Conservation (phyloP, 176 grass and related monocot genomes). For the sorghum (Sorghum bicolor) region DNA sequence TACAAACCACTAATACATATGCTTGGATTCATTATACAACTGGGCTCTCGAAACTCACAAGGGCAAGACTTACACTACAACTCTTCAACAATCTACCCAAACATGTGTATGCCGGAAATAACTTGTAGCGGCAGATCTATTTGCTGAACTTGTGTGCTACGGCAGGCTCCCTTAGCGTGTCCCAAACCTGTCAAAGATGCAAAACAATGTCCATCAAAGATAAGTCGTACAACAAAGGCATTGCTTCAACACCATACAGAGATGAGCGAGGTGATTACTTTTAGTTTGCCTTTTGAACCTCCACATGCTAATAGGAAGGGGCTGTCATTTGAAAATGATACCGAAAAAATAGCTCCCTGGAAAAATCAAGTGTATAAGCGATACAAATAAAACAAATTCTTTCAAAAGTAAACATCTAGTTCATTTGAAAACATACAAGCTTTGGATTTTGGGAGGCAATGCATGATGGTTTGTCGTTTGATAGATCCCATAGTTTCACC, state of each 20-base stretch:
- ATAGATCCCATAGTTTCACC: constrained; percentile 79
- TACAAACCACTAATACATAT: background rate
- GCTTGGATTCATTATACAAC: constrained; percentile 11
- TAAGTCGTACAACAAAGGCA: background rate
- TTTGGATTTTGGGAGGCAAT: constrained; percentile 50
- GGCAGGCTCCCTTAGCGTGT: constrained; percentile 40
- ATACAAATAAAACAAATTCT: background rate
- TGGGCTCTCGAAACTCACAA: background rate
- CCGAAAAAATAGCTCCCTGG: constrained; percentile 63
- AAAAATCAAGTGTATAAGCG: background rate
- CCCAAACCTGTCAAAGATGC: constrained; percentile 48
- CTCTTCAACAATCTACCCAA: background rate
- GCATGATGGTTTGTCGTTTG: constrained; percentile 56
- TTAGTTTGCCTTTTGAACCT: constrained; percentile 68
- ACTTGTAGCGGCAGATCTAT: background rate
- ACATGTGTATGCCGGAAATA: background rate
- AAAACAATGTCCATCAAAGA: background rate
- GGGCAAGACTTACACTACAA: background rate
- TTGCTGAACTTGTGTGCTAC: constrained; percentile 48
- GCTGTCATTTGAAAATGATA: constrained; percentile 59
- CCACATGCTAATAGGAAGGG: constrained; percentile 63
- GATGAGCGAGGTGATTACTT: constrained; percentile 31
- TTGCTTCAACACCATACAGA: background rate
- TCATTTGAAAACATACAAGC: constrained; percentile 35
- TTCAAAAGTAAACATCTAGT: background rate